A percentile compares a stretch with the other conserved stretches of the same genome.
Evolutionary conservation across 495 filamentous ascomycete species (phyloP).

Genomic region (Ascobolus immersus): DNA sequence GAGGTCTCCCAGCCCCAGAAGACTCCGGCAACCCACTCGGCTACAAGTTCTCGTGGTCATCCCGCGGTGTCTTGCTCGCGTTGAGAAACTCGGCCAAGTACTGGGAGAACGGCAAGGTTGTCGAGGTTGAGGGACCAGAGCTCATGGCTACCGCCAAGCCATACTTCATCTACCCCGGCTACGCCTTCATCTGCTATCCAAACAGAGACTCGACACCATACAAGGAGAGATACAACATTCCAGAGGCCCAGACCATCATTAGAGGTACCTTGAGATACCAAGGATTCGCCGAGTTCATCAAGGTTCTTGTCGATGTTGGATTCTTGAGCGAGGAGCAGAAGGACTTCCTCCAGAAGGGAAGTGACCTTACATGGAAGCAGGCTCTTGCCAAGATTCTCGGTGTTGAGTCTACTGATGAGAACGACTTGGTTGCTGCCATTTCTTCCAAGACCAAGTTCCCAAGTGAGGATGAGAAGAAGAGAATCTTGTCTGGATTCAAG

Average conservation of each 20-base stretch:
- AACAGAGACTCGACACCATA: slow-evolving; percentile 77
- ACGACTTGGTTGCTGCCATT: slow-evolving; percentile 47
- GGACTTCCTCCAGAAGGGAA: slow-evolving; percentile 28
- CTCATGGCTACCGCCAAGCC: slow-evolving; percentile 76
- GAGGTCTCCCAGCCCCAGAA: slow-evolving; percentile 65
- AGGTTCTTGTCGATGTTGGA: slow-evolving; percentile 58
- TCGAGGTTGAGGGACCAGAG: slow-evolving; percentile 29
- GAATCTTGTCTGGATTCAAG: slow-evolving; percentile 47
- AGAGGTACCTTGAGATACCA: slow-evolving; percentile 56
- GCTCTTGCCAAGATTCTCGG: slow-evolving; percentile 49
- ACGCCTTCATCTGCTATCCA: slow-evolving; percentile 74
- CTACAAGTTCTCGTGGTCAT: slow-evolving; percentile 84
- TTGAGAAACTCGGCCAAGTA: slow-evolving; percentile 63
- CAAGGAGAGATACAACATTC: slow-evolving; percentile 72
- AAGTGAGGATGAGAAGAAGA: slow-evolving; percentile 42
- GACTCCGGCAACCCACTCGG: slow-evolving; percentile 72
- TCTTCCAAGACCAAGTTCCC: slow-evolving; percentile 47
- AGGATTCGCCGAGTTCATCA: slow-evolving; percentile 73
- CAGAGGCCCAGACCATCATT: slow-evolving; percentile 51
- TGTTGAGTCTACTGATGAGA: slow-evolving; percentile 31
- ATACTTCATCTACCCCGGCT: slow-evolving; percentile 74
- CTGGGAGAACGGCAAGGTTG: slow-evolving; percentile 47
- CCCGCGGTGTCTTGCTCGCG: slow-evolving; percentile 68
- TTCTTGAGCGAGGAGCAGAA: slow-evolving; percentile 47
- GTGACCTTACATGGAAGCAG: slow-evolving; percentile 46